Conservation (phyloP, 192 early-diverging fungal genomes). For the Backusella parvicylindrica region DNA sequence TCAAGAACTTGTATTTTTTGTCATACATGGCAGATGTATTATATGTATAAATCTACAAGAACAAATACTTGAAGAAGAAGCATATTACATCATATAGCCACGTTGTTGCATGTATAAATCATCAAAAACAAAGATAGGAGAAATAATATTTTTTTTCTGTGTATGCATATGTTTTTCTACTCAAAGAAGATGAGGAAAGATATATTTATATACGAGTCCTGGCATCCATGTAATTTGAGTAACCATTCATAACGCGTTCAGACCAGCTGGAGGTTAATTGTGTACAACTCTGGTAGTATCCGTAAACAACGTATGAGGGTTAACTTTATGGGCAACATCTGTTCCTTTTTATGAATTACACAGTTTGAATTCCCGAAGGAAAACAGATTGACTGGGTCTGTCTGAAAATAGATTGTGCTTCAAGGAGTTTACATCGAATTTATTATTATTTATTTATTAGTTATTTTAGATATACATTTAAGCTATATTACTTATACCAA, state of each 20-base stretch:
- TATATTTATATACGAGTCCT: neutral
- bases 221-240: neutral
- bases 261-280: neutral
- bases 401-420: slow-evolving; percentile 1
- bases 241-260: neutral
- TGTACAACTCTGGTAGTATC: neutral
- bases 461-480: neutral
- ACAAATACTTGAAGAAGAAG: neutral
- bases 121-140: neutral
- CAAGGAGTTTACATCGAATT: neutral
- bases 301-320: neutral
- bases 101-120: neutral
- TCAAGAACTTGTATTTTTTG: neutral
- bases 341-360: neutral
- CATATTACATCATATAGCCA: neutral
- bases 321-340: neutral
- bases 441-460: neutral
- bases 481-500: neutral
- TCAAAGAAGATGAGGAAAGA: neutral
- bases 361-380: neutral
- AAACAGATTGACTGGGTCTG: neutral
- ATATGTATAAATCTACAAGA: neutral
- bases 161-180: neutral
- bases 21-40: neutral
- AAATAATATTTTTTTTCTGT: neutral